Conservation (phyloP, 1,284 basidiomycete species). For the Fistulinella cinereoalba region DNA sequence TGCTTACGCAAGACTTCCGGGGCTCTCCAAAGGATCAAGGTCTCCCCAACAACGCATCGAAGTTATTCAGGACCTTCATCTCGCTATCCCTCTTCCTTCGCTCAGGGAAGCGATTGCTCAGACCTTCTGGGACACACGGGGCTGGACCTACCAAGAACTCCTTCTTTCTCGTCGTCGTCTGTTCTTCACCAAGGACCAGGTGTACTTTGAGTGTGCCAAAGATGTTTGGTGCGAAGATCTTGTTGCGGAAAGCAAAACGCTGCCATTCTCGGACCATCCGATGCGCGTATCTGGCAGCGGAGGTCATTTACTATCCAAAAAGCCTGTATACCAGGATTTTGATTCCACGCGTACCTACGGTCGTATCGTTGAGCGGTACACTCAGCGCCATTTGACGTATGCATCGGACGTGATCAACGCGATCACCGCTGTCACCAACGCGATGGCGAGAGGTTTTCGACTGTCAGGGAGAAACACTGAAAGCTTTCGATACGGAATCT, state of each 20-base stretch:
- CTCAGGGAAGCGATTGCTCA: neutral
- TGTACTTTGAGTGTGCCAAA: neutral
- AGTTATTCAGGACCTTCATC: neutral
- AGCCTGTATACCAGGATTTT: no score
- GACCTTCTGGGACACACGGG: neutral
- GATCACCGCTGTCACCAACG: neutral
- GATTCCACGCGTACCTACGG: neutral
- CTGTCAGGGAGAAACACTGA: neutral
- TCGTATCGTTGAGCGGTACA: neutral
- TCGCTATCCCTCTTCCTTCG: neutral
- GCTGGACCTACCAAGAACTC: neutral
- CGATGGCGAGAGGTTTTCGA: neutral
- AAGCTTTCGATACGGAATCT: neutral
- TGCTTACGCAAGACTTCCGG: neutral
- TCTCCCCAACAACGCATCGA: neutral
- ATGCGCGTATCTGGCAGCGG: neutral
- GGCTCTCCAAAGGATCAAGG: neutral
- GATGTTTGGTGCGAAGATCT: neutral
- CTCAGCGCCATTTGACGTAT: neutral
- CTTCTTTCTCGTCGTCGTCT: neutral
- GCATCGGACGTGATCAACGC: neutral
- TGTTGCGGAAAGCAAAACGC: neutral
- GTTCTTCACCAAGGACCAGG: neutral
- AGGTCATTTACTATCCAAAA: no score
- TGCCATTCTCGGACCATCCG: neutral